Evolutionary conservation across 2,329 filamentous ascomycete genomes (phyloP), one percentile per base, ranked within the genome.

Genomic region (Trichothecium roseum): DNA sequence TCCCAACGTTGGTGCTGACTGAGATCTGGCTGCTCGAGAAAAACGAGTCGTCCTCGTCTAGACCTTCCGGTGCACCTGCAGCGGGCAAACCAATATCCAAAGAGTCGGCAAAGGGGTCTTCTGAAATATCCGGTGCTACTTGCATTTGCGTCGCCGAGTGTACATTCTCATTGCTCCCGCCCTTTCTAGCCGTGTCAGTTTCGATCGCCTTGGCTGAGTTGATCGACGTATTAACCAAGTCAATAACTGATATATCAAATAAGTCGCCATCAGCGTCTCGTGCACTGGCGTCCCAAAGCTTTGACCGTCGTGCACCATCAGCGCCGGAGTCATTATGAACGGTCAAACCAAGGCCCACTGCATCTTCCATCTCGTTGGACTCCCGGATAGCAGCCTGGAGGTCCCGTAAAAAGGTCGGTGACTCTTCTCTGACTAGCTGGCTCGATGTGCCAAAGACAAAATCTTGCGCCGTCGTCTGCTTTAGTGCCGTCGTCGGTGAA

Each of bases 381-480:
- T 63, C 64, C 41, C 66, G 67, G 42, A 83, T 69, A 2, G 77
- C 78, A 36, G 64, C 51, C 36, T 83, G 75, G 15, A 84, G 55
- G 31, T 82, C 71, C 20, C 69, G 67, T 13, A 84, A 54, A 17
- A 78, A 69, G 0, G 70, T 72, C 0, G 82, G 81, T 0, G 81
- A 84, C 26, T 86, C 75, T 38, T 86, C 82, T 37, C 70, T 63
- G 12, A 79, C 81, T 17, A 94, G 60, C 53, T 94, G 86, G 53
- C 86, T 93, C 2, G 82, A 88, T 0, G 85, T 91, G 1, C 85
- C 86, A 56, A 94, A 94, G 0, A 93, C 60, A 49, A 88, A 84
- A 40, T 87, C 76, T 52, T 91, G 86, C 2, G 71, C 64, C 3
- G 72, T 66, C 12, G 82, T 71, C 44, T 81, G 70, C 35, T 72